Conservation (phyloP, 2,329 filamentous ascomycete species). For the Leptographium galeiforme region DNA sequence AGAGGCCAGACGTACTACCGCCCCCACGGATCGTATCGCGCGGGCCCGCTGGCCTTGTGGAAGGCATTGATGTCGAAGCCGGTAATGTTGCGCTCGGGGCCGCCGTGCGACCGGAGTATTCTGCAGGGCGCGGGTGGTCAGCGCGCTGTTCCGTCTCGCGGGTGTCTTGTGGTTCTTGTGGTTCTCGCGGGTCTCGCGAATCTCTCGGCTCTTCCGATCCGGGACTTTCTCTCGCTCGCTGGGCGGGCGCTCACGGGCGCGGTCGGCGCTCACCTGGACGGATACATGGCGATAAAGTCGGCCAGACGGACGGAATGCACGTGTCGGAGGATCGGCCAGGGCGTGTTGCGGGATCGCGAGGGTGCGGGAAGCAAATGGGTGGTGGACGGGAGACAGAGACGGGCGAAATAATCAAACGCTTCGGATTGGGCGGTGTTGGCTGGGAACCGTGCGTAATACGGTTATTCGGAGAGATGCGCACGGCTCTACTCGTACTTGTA, state of each 20-base stretch:
- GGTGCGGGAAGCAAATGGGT: neutral
- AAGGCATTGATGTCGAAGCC: constrained; percentile 83
- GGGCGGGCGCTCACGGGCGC: neutral
- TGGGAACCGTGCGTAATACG: neutral
- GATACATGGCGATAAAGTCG: constrained; percentile 18
- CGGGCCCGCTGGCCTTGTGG: constrained; percentile 53
- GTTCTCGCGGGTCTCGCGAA: neutral
- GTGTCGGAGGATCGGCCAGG: neutral
- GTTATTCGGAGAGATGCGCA: neutral
- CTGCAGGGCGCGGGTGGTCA: constrained; percentile 15
- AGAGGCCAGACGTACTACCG: constrained; percentile 34
- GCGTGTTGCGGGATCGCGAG: constrained; percentile 1
- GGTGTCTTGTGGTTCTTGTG: neutral
- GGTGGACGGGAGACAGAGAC: neutral
- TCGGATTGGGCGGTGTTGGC: constrained; percentile 9
- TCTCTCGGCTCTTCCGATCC: neutral
- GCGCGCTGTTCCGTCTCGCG: neutral
- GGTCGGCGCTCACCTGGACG: constrained; percentile 18
- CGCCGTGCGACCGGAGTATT: constrained; percentile 38
- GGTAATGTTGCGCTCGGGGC: constrained; percentile 62
- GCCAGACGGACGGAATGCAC: neutral
- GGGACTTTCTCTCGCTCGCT: neutral
- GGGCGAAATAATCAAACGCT: constrained; percentile 7
- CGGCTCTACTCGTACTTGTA: no score
- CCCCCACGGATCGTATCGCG: constrained; percentile 55